Evolutionary conservation across 2,329 filamentous ascomycete species (phyloP), one percentile per base, ranked within the genome.

Genomic region (Aspergillus sp.): DNA sequence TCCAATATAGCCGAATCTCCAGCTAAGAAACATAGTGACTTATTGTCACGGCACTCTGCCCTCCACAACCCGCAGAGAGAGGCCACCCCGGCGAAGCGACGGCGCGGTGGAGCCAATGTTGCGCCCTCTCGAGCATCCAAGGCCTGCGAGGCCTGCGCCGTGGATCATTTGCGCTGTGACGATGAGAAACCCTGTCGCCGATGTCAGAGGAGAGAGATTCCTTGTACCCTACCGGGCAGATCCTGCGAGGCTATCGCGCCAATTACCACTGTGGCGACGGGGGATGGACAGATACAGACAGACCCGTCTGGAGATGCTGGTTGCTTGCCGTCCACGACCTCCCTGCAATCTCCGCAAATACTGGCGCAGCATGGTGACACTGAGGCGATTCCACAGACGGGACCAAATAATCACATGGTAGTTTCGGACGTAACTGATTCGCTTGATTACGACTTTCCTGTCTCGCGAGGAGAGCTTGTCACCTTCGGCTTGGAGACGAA

Each of bases 121-220:
- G 54, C 58, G 2, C 19, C 41, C 9, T 28, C 61, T 1, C 65
- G 72, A 0, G 72, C 74, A 0, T 62, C 69, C 0, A 62, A 71
- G 46, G 72, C 73, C 1, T 76, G 73, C 31, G 60, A 61, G 25
- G 59, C 68, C 7, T 76, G 73, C 52, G 71, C 72, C 0, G 69
- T 71, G 3, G 66, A 73, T 15, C 73, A 76, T 50, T 49, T 76
- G 11, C 67, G 71, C 13, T 75, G 72, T 34, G 68, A 69, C 8
- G 73, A 75, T 19, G 61, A 68, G 25, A 75, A 75, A 43, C 73
- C 73, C 30, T 75, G 73, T 34, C 56, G 54, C 3, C 69, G 73
- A 23, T 75, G 73, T 22, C 57, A 63, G 30, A 64, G 71, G 7
- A 68, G 69, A 54, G 69, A 68, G 8, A 64, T 74, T 51, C 34